Conservation (phyloP, 345 rosid genomes). For the Pseudoturritis turrita region DNA sequence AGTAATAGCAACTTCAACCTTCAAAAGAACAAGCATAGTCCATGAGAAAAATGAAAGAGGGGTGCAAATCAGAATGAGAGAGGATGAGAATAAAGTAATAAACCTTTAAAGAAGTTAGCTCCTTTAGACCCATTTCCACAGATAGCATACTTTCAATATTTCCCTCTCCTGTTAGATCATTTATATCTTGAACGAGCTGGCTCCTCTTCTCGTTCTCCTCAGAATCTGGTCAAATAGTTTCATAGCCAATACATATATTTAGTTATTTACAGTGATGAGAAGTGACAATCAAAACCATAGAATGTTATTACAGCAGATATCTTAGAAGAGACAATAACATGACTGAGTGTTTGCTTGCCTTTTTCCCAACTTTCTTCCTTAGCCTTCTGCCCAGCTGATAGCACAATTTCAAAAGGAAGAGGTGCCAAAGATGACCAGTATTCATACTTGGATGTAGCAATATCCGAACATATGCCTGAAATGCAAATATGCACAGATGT, state of each 20-base stretch:
- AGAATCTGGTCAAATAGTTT: conserved; percentile 40
- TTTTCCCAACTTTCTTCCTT: conserved; percentile 74
- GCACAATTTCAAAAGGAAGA: conserved; percentile 92
- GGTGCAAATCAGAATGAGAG: neutral
- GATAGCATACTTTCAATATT: conserved; percentile 98
- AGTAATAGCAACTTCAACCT: conserved; percentile 92
- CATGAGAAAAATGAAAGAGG: conserved; percentile 16
- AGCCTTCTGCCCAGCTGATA: conserved; percentile 98
- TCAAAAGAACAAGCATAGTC: conserved; percentile 22
- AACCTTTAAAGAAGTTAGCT: conserved; percentile 88
- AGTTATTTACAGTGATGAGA: conserved; percentile 3
- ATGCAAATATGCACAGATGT: conserved; percentile 24
- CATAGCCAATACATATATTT: neutral
- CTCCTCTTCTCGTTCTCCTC: conserved; percentile 66
- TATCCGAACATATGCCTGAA: conserved; percentile 89
- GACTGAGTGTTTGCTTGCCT: conserved; percentile 45
- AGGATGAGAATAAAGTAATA: neutral
- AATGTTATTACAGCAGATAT: neutral
- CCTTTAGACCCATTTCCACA: conserved; percentile 97
- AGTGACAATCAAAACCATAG: neutral
- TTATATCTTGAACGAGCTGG: conserved; percentile 62
- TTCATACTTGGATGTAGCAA: conserved; percentile 81
- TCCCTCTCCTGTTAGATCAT: conserved; percentile 94
- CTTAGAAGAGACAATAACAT: conserved; percentile 7
- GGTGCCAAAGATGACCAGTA: conserved; percentile 99